Base-by-base conservation (phyloP, 768 basidiomycete genomes). In the Lepiota brunneoincarnata region DNA sequence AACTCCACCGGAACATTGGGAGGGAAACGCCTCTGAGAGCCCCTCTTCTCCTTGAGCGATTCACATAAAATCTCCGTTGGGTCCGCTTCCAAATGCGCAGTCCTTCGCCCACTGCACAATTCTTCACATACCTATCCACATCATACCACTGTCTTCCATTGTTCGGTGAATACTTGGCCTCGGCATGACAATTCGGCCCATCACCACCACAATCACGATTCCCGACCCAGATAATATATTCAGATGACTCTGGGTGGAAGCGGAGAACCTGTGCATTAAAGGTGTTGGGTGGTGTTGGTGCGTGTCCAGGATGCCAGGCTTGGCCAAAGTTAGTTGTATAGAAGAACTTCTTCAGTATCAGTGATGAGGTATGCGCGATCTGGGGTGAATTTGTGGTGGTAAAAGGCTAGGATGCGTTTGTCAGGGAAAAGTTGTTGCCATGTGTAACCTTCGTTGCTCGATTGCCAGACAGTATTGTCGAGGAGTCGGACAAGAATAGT, bases 361-460 rank as follows among this genome's bases (percentile, higher is more conserved):
- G 94, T 96, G 73, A 98, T 82, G 58, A 98, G 84, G 71, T 91
- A 98, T 2, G 94, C 96, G 10, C 95, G 89, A 57, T 91, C 91
- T 44, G 77, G 59, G 17, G 81, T 69, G 72, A 88, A 89, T 28
- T 78, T 72, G 74, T 99, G 96, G 73, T 95, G 90, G 62, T 89
- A 89, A 70, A 98, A 89, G 0, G 80, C 84, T 34, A 97, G 71
- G 74, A 98, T 89, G 14, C 76, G 80, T 55, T 86, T 75, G 1
- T 73, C 75, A 0, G 82, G 77, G 64, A 67, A 72, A 12, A 86
- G 76, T 55, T 83, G 85, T 39, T 78, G 77, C 95, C 96, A 99
- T 0, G 85, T 85, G 69, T 92, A 93, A 1, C 96, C 97, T 69
- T 99, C 95, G 65, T 94, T 98, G 62, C 83, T 84, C 1, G 93